phyloP scores from a whole-genome alignment of 805 yeast genomes.

The Pichia pseudocactophila region DNA sequence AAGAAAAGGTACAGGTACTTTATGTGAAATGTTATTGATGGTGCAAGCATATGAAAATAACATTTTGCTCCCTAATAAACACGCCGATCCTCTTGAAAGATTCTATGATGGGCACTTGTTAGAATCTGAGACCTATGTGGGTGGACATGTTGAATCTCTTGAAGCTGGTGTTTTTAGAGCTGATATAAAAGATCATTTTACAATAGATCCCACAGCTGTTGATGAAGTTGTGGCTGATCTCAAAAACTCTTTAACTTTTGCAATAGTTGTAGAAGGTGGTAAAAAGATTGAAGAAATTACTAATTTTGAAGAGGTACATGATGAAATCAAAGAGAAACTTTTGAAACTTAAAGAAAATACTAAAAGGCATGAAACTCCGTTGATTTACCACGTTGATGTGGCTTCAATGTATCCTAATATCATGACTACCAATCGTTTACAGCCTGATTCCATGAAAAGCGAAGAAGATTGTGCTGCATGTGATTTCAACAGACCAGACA shows the following conservation, averaged over 20 bases:
- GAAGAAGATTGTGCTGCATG: constrained; percentile 97
- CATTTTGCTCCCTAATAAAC: constrained; percentile 86
- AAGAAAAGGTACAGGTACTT: constrained; percentile 96
- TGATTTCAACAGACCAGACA: constrained; percentile 93
- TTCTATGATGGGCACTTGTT: constrained; percentile 90
- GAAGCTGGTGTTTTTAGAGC: constrained; percentile 98
- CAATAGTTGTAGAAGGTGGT: constrained; percentile 73
- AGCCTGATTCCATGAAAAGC: constrained; percentile 94
- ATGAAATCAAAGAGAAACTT: constrained; percentile 45
- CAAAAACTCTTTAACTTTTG: constrained; percentile 69
- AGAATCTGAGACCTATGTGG: constrained; percentile 95
- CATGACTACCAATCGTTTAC: constrained; percentile 94
- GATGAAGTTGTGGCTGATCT: constrained; percentile 71
- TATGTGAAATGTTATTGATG: constrained; percentile 95
- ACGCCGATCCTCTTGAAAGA: constrained; percentile 87
- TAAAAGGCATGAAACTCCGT: constrained; percentile 64
- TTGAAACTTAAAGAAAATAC: constrained; percentile 55
- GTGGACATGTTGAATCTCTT: constrained; percentile 95
- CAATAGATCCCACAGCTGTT: constrained; percentile 70
- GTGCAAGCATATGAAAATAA: constrained; percentile 81
- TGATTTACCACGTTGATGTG: constrained; percentile 95
- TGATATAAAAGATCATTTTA: constrained; percentile 69
- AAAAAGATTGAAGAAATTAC: constrained; percentile 66
- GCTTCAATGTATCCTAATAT: constrained; percentile 99
- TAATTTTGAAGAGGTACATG: constrained; percentile 69